These are phyloP conservation scores for Typha latifolia DNA, from an alignment of 176 grass and related monocot genomes.

Conservation along the genomic window DNA sequence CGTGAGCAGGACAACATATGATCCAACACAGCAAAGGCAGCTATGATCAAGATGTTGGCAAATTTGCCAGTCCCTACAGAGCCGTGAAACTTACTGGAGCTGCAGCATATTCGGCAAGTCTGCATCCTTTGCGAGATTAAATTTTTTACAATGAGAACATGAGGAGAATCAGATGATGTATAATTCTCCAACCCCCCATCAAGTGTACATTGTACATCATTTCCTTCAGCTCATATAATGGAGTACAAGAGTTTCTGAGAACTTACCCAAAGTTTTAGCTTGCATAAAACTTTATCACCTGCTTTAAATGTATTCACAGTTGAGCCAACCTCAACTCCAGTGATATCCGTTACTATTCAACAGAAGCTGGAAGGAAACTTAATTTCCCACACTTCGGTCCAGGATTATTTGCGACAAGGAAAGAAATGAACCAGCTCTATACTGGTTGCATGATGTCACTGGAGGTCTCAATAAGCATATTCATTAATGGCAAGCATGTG, in stretches of 20 bases:
- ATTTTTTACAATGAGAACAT: no score
- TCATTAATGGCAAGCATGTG: no score
- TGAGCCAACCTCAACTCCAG: conserved; percentile 26
- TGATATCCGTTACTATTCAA: conserved; percentile 24
- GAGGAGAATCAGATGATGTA: no score
- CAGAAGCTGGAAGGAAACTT: background rate
- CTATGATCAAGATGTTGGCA: conserved; percentile 39
- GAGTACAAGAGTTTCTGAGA: no score
- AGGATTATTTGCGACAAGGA: background rate
- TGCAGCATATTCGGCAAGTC: conserved; percentile 44
- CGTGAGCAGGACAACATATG: conserved; percentile 34
- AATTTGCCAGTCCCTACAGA: conserved; percentile 33
- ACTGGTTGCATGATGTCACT: no score
- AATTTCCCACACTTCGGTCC: background rate
- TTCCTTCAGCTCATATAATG: no score
- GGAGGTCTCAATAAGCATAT: no score
- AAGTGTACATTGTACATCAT: no score
- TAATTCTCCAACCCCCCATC: no score
- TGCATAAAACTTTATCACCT: conserved; percentile 31
- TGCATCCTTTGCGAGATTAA: conserved; percentile 42
- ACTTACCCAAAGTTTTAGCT: conserved; percentile 19
- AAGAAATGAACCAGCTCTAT: background rate
- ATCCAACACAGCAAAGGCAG: conserved; percentile 40
- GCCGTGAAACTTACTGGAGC: conserved; percentile 26
- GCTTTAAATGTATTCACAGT: conserved; percentile 20